Evolutionary conservation across 106 monocot species (phyloP).

Genomic region (Platanthera zijinensis): DNA sequence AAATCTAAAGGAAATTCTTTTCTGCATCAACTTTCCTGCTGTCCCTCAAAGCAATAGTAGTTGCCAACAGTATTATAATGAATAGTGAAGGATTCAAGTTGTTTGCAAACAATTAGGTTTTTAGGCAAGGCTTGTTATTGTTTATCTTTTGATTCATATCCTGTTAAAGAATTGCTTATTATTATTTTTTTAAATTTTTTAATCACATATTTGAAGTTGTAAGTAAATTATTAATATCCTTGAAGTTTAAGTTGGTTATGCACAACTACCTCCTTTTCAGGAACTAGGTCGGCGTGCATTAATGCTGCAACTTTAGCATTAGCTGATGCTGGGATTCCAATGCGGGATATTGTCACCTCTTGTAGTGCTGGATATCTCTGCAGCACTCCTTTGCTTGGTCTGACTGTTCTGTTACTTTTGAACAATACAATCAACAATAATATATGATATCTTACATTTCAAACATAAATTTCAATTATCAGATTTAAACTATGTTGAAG

Average conservation of each 20-base stretch:
- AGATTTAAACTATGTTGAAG: constrained; percentile 93
- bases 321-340: constrained; percentile 96
- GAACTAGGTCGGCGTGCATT: constrained; percentile 82
- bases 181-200: background rate
- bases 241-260: background rate
- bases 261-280: constrained; percentile 19
- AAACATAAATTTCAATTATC: constrained; percentile 5
- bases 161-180: background rate
- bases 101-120: background rate
- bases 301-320: constrained; percentile 98
- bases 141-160: background rate
- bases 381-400: constrained; percentile 76
- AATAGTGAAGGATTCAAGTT: background rate
- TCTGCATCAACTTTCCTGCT: no score
- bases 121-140: background rate
- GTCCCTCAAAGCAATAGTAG: background rate
- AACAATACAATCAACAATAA: background rate
- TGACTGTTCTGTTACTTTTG: background rate
- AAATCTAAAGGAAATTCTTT: no score
- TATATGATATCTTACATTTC: background rate
- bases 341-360: constrained; percentile 93
- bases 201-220: background rate
- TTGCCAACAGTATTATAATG: background rate
- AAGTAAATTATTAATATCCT: background rate
- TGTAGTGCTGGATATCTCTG: constrained; percentile 88